Evolutionary conservation across 257 asterid genomes (phyloP), one percentile per base, ranked within the genome.

Genomic region (Solanum arcanum): DNA sequence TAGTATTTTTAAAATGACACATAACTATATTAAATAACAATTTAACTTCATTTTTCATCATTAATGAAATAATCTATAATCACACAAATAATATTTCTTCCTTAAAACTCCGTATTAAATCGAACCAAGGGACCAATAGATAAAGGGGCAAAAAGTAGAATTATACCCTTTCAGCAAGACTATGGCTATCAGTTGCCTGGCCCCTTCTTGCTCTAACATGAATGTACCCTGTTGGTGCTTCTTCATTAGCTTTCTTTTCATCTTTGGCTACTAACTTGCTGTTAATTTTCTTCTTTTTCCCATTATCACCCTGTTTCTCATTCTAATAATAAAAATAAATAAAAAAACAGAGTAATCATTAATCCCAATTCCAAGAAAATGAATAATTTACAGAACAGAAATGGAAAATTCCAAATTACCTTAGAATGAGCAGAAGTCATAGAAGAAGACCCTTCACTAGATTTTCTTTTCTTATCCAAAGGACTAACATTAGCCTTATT

Each of bases 131-230:
- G 39, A 35, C 7, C 7, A 37, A 37, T 37, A 37, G 39, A 1
- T 37, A 37, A 37, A 37, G 39, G 39, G 39, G 7, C 7, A 37
- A 37, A 37, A 37, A 37, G 39, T 37, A 37, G 39, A 37, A 37
- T 37, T 37, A 37, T 37, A 37, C 98, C 98, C 98, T 94, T 88
- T 95, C 98, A 47, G 98, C 98, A 87, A 93, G 95, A 91, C 98
- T 95, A 93, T 95, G 98, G 91, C 97, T 94, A 87, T 94, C 98
- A 56, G 98, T 95, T 39, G 98, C 98, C 35, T 95, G 98, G 82
- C 98, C 98, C 93, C 98, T 95, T 93, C 98, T 93, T 13, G 96
- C 96, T 91, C 98, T 92, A 23, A 95, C 98, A 92, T 93, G 98
- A 83, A 95, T 91, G 91, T 90, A 93, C 20, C 94, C 98, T 25